phyloP scores from a whole-genome alignment of 768 basidiomycete genomes.

The Mycena chlorophos region DNA sequence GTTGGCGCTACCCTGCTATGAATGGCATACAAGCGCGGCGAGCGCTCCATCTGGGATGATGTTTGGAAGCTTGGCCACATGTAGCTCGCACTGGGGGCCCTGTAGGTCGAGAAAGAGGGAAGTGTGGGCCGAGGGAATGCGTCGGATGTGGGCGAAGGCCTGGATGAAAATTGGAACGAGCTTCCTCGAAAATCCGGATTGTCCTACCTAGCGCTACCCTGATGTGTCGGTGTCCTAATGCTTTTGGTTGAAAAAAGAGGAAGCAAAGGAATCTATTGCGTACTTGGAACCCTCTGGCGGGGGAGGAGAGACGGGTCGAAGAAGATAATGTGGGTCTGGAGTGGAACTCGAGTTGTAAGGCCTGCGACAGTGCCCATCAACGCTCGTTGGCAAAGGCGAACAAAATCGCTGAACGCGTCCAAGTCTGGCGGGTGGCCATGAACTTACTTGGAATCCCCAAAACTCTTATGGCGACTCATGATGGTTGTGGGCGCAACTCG shows the following conservation, averaged over 20 bases:
- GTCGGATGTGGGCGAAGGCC: neutral
- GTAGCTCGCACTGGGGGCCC: slow-evolving; percentile 46
- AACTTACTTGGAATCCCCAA: neutral
- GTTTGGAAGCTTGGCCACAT: slow-evolving; percentile 49
- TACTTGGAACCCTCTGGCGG: too few species aligned
- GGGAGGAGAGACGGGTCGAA: neutral
- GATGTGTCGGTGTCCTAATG: too few species aligned
- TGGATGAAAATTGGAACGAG: neutral
- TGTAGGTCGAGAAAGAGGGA: slow-evolving; percentile 40
- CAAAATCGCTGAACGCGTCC: too few species aligned
- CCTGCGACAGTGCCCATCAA: neutral
- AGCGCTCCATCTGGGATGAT: slow-evolving; percentile 43
- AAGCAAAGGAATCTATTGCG: too few species aligned
- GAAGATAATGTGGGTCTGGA: neutral
- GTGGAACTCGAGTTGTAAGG: neutral
- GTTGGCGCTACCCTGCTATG: slow-evolving; percentile 16
- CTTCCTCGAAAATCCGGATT: too few species aligned
- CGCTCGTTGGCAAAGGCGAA: neutral
- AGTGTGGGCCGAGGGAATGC: slow-evolving; percentile 4
- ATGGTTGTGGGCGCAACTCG: neutral
- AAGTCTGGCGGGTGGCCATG: too few species aligned
- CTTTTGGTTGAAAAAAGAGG: too few species aligned
- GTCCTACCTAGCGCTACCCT: too few species aligned
- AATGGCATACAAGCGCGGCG: slow-evolving; percentile 41
- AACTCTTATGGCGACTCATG: neutral